Conservation (phyloP, 2,329 filamentous ascomycete genomes). For the Monilinia vaccinii-corymbosi region DNA sequence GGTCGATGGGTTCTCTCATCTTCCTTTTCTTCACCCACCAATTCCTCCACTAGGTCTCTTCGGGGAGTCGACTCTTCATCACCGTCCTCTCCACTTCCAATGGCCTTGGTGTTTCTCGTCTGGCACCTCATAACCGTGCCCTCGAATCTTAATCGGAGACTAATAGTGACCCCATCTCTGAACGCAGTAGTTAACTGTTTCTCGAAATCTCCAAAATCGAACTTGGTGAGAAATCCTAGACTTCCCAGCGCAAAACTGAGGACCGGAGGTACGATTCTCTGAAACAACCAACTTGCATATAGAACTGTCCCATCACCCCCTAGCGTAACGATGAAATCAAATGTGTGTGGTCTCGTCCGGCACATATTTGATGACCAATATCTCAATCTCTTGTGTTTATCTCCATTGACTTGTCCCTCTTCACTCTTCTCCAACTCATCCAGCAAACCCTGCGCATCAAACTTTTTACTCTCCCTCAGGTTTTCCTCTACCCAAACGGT, state of each 20-base stretch:
- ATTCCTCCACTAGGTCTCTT: constrained; percentile 76
- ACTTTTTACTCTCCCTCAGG: constrained; percentile 60
- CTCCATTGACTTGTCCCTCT: constrained; percentile 30
- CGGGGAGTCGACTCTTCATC: constrained; percentile 35
- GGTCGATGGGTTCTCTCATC: constrained; percentile 79
- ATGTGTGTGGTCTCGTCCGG: constrained; percentile 67
- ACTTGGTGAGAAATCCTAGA: constrained; percentile 91
- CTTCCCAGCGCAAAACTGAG: constrained; percentile 87
- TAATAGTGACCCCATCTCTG: constrained; percentile 77
- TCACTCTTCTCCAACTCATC: constrained; percentile 46
- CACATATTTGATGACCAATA: constrained; percentile 83
- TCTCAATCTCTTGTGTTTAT: constrained; percentile 43
- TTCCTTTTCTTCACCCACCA: constrained; percentile 78
- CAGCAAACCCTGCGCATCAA: constrained; percentile 63
- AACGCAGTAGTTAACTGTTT: constrained; percentile 64
- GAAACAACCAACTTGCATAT: constrained; percentile 94
- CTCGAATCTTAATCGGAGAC: constrained; percentile 80
- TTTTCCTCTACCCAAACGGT: constrained; percentile 77
- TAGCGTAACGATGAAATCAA: constrained; percentile 88
- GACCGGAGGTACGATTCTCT: constrained; percentile 87
- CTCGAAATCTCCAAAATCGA: constrained; percentile 73
- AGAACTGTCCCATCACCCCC: constrained; percentile 96
- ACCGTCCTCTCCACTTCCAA: constrained; percentile 26
- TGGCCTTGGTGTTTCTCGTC: constrained; percentile 32
- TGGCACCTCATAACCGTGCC: constrained; percentile 84